These are phyloP conservation scores for Aspergillus sp. DNA, from an alignment of 2,329 filamentous ascomycete species.

Conservation along the genomic window DNA sequence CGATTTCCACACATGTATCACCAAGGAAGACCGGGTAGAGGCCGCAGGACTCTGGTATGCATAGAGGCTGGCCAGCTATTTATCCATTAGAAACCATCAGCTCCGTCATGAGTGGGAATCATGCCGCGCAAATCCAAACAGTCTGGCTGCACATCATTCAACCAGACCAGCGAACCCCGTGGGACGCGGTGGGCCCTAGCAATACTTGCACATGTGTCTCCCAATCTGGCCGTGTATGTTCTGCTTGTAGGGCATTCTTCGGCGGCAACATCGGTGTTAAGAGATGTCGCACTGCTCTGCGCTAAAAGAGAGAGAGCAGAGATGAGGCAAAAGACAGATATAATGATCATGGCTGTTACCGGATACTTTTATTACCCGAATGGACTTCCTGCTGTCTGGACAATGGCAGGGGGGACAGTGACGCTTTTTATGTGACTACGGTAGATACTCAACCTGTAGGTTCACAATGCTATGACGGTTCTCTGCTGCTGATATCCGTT, in stretches of 20 bases:
- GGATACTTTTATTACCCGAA: too few species aligned
- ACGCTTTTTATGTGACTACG: too few species aligned
- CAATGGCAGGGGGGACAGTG: too few species aligned
- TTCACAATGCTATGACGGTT: too few species aligned
- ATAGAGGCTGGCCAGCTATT: constrained; percentile 4
- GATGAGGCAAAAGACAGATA: neutral
- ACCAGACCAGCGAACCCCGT: neutral
- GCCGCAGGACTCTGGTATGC: constrained; percentile 4
- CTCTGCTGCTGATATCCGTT: too few species aligned
- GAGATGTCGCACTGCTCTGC: neutral
- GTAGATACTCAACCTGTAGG: too few species aligned
- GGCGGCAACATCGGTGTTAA: neutral
- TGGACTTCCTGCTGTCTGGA: too few species aligned
- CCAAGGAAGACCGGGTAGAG: neutral
- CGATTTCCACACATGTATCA: constrained; percentile 3
- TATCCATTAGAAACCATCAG: neutral
- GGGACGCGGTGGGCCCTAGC: constrained; percentile 1
- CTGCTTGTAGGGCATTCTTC: neutral
- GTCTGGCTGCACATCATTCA: constrained; percentile 6
- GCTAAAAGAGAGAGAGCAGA: neutral
- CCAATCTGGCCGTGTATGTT: neutral
- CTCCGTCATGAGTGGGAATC: neutral
- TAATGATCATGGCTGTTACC: neutral
- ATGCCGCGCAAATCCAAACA: constrained; percentile 7
- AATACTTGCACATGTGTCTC: constrained; percentile 7